These are phyloP conservation scores for Kokia cookei DNA, from an alignment of 441 rosid genomes.

Conservation along the genomic window DNA sequence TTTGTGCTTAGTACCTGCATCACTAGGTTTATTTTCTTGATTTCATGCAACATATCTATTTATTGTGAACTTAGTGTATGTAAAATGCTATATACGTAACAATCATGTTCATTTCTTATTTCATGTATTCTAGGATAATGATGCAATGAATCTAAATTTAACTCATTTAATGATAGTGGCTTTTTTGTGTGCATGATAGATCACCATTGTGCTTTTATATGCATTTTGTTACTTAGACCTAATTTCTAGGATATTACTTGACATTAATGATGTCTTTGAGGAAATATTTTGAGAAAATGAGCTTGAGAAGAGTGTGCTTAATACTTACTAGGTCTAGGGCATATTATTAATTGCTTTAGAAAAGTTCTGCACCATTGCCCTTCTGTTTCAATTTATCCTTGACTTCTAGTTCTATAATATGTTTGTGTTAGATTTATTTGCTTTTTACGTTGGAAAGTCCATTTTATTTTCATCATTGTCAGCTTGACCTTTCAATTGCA, in stretches of 20 bases:
- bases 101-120: background rate
- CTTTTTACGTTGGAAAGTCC: background rate
- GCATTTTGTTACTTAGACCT: background rate
- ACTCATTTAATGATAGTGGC: background rate
- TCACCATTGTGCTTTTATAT: background rate
- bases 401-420: background rate
- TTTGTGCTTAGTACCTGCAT: background rate
- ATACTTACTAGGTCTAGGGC: background rate
- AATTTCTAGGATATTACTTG: background rate
- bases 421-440: background rate
- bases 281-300: background rate
- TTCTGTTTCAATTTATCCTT: conserved; percentile 3
- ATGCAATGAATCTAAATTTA: background rate
- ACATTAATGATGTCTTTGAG: background rate
- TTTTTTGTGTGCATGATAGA: background rate
- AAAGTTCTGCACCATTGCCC: background rate
- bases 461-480: conserved; percentile 4
- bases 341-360: background rate
- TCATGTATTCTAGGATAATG: background rate
- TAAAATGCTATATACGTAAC: background rate
- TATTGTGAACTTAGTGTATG: background rate
- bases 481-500: conserved; percentile 19
- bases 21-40: background rate
- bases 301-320: background rate
- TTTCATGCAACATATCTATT: background rate